These are phyloP conservation scores for Cryptococcus sp. DNA, from an alignment of 1,284 basidiomycete species.

Conservation along the genomic window DNA sequence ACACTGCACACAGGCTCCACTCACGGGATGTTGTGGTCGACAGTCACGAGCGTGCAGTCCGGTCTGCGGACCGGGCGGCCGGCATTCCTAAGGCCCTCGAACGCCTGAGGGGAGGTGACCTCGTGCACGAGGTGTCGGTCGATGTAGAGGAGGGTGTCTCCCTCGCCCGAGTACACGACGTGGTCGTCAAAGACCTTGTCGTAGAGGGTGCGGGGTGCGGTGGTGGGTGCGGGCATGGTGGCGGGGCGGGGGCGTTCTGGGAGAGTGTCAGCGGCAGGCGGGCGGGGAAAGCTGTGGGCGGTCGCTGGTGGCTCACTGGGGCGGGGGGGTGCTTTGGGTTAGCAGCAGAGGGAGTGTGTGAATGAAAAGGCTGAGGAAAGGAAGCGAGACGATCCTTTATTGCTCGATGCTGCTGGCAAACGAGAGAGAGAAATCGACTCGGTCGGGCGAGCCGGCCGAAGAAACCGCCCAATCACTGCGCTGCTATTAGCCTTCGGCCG, in stretches of 20 bases:
- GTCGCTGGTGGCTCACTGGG: neutral
- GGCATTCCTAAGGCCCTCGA: constrained; percentile 87
- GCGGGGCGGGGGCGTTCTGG: neutral
- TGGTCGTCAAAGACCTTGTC: constrained; percentile 98
- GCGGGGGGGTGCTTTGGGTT: too few relatives aligned
- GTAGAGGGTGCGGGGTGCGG: constrained; percentile 74
- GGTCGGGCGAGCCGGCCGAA: too few relatives aligned
- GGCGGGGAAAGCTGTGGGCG: neutral
- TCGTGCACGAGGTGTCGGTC: constrained; percentile 95
- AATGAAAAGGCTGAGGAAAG: too few relatives aligned
- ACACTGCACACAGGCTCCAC: constrained; percentile 41
- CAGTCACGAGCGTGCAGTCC: constrained; percentile 91
- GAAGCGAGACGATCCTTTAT: too few relatives aligned
- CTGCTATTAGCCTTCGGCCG: too few relatives aligned
- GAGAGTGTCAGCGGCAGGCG: constrained; percentile 5
- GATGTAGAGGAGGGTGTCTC: constrained; percentile 85
- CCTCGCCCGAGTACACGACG: constrained; percentile 76
- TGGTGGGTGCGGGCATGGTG: constrained; percentile 50
- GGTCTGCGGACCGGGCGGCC: constrained; percentile 77
- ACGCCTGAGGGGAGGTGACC: constrained; percentile 94
- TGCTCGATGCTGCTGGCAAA: too few relatives aligned
- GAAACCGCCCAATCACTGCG: too few relatives aligned
- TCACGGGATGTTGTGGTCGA: constrained; percentile 94
- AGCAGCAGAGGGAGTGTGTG: too few relatives aligned
- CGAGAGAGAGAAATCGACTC: too few relatives aligned